Evolutionary conservation across 352 stramenopile genomes (phyloP).

Genomic region (Blastocystis sp.): DNA sequence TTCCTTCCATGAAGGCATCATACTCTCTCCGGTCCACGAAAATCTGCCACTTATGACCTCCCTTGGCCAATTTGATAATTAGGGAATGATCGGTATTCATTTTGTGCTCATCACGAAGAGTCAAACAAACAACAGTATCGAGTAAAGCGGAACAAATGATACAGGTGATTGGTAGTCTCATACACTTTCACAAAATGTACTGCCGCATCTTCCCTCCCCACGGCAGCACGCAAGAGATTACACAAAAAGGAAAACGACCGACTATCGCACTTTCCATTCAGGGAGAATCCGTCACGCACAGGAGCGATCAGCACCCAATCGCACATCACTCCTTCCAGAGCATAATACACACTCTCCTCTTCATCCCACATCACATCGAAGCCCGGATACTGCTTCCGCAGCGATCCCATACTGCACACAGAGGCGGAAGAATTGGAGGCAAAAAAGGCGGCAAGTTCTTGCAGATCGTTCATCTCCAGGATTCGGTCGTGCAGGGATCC

Average conservation of each 20-base stretch:
- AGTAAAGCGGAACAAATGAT: not conserved
- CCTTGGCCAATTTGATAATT: slow-evolving; percentile 41
- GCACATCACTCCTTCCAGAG: not conserved
- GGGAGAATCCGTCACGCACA: not conserved
- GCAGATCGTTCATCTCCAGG: not conserved
- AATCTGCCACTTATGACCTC: slow-evolving; percentile 25
- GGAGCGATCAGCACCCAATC: no score
- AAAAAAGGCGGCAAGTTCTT: not conserved
- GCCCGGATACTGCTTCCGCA: not conserved
- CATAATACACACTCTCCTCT: not conserved
- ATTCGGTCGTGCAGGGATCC: not conserved
- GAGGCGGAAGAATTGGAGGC: not conserved
- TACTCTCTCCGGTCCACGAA: slow-evolving; percentile 40
- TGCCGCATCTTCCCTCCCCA: not conserved
- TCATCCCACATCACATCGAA: not conserved
- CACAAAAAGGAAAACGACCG: not conserved
- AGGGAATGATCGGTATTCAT: slow-evolving; percentile 46
- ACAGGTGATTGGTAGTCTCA: not conserved
- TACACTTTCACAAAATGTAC: not conserved
- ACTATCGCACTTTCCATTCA: not conserved
- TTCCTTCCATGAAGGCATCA: slow-evolving; percentile 20
- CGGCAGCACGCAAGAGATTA: not conserved
- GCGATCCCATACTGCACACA: not conserved
- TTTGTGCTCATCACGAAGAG: not conserved
- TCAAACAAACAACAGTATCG: not conserved